phyloP scores from a whole-genome alignment of 1,284 basidiomycete genomes.

The Cryptococcus maquisensis region DNA sequence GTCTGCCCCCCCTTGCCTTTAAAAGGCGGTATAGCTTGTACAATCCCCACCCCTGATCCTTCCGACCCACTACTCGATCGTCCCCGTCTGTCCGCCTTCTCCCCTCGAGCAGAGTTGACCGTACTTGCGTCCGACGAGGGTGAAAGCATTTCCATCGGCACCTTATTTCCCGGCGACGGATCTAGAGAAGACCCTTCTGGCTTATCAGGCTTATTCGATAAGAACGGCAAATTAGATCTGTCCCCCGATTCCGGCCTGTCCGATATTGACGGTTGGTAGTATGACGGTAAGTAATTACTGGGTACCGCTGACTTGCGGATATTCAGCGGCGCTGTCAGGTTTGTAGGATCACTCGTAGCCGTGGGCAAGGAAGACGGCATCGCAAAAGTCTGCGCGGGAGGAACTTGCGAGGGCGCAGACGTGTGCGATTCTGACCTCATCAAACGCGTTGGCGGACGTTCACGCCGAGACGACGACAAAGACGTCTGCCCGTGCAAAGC shows the following conservation, averaged over 20 bases:
- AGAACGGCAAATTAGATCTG: background rate
- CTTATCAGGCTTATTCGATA: background rate
- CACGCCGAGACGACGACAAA: background rate
- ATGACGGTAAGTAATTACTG: slow-evolving; percentile 2
- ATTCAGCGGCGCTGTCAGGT: slow-evolving; percentile 1
- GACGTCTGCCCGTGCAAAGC: background rate
- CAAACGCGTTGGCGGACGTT: background rate
- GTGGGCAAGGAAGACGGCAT: background rate
- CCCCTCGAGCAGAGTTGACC: background rate
- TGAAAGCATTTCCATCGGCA: background rate
- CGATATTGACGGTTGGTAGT: background rate
- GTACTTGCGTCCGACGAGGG: background rate
- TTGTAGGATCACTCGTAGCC: background rate
- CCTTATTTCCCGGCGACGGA: background rate
- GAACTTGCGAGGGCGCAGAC: background rate
- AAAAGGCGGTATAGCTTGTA: background rate
- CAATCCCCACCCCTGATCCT: background rate
- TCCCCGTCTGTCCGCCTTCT: background rate
- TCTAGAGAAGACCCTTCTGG: background rate
- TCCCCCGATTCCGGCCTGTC: background rate
- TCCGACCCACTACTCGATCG: background rate
- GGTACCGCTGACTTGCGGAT: background rate
- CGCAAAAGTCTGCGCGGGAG: too few relatives aligned
- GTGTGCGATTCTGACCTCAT: background rate
- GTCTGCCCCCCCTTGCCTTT: background rate